Base-by-base conservation (phyloP, 306 rosid species). In the Trichosanthes cucumerina region DNA sequence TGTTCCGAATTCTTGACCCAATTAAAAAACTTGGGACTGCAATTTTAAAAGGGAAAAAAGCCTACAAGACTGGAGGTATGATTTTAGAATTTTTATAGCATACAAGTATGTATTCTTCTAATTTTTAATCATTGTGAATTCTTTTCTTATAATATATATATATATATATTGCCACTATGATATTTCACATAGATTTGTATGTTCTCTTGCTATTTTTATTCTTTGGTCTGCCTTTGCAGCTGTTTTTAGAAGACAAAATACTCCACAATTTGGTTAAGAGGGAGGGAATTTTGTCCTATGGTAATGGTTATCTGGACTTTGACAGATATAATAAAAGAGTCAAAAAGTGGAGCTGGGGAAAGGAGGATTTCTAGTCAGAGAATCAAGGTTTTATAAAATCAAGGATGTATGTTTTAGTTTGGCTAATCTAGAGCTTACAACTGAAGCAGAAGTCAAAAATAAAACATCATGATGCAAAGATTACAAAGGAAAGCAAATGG, bases 341-440 rank as follows among this genome's bases (percentile, higher is more conserved):
- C 4, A 14, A 50, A 16, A 50, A 50, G 21, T 50, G 56, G 19
- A 11, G 62, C 23, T 16, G 49, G 66, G 75, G 81, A 83, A 9
- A 33, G 41, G 41, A 6, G 43, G 23, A 9, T 15, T 66, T 14
- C 9, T 21, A 23, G 36, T 24, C 19, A 44, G 21, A 71, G 76
- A 71, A 71, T 46, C 38, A 44, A 71, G 13, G n/a, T 43, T 44
- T 46, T 13, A 26, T 46, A 44, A 44, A 24, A 71, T 71, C 18
- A 14, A 24, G 21, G 53, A 13, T n/a, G 23, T 43, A 44, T 44
- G 57, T 46, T 38, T 13, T 24, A 46, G 76, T 71, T 71, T 71
- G 57, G 56, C 76, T 71, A 28, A 47, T 72, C 77, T 72, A 72
- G 26, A 72, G 9, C 77, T 72, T 15, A 72, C 77, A 72, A 72